phyloP scores from a whole-genome alignment of 176 grass and related monocot species.

The Lolium rigidum region DNA sequence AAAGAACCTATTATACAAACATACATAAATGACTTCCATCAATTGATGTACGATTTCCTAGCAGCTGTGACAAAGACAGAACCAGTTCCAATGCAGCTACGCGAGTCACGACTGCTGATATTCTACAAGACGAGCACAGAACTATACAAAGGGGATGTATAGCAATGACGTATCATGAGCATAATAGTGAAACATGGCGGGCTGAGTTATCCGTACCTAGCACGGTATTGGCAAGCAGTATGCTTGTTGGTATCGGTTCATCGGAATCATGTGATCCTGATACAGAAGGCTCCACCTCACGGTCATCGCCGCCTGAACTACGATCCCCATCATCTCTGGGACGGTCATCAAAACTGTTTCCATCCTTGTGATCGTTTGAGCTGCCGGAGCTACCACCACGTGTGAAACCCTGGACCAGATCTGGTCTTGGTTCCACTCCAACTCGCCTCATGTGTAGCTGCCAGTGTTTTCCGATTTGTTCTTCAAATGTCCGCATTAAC shows the following conservation, averaged over 20 bases:
- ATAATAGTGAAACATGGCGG: constrained; percentile 34
- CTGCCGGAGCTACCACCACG: constrained; percentile 58
- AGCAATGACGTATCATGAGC: constrained; percentile 41
- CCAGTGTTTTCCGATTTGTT: constrained; percentile 43
- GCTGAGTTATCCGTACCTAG: constrained; percentile 43
- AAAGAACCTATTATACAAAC: constrained; percentile 21
- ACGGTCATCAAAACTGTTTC: constrained; percentile 48
- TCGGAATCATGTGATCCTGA: constrained; percentile 62
- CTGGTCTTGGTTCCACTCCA: constrained; percentile 87
- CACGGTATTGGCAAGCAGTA: constrained; percentile 41
- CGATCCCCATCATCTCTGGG: constrained; percentile 27
- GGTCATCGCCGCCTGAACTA: constrained; percentile 39
- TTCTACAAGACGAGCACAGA: constrained; percentile 27
- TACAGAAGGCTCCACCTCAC: constrained; percentile 40
- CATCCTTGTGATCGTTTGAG: constrained; percentile 51
- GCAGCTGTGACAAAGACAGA: background rate
- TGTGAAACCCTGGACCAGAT: constrained; percentile 61
- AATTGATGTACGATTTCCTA: constrained; percentile 24
- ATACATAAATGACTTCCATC: constrained; percentile 24
- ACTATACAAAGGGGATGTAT: constrained; percentile 17
- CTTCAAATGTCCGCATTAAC: constrained; percentile 12
- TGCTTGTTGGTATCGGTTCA: constrained; percentile 50
- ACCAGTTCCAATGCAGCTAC: background rate
- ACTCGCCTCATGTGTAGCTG: constrained; percentile 97
- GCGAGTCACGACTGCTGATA: background rate